Percentiles rank a stretch among this genome's conserved stretches.
phyloP scores from a whole-genome alignment of 225 moss, liverwort and hornwort species.

The Polytrichum commune region DNA sequence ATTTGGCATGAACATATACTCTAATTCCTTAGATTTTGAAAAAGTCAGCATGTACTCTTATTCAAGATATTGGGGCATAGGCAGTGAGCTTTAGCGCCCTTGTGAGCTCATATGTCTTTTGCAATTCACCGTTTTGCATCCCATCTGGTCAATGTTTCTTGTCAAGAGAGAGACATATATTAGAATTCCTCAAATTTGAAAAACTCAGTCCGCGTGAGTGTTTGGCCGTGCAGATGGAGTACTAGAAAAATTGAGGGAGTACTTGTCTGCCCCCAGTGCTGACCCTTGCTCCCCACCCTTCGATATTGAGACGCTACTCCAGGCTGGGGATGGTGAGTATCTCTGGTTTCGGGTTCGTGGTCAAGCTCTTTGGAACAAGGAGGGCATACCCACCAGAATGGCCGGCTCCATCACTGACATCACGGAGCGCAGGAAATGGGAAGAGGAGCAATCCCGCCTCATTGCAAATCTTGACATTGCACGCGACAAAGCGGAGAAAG shows the following conservation, averaged over 20 bases:
- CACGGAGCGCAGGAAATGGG: slow-evolving; percentile 48
- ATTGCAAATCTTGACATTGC: slow-evolving; percentile 49
- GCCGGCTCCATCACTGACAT: slow-evolving; percentile 56
- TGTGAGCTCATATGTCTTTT: too few species aligned
- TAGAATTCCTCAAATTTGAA: too few species aligned
- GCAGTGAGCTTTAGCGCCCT: slow-evolving; percentile 2
- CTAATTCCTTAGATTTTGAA: too few species aligned
- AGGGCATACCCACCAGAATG: slow-evolving; percentile 40
- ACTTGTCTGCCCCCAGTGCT: slow-evolving; percentile 31
- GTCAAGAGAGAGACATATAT: too few species aligned
- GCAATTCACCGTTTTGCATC: too few species aligned
- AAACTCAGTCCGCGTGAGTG: too few species aligned
- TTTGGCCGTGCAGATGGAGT: slow-evolving; percentile 24
- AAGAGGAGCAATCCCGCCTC: slow-evolving; percentile 46
- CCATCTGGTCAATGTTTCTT: too few species aligned
- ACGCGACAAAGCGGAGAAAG: slow-evolving; percentile 54
- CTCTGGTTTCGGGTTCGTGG: slow-evolving; percentile 55
- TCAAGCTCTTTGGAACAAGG: slow-evolving; percentile 47
- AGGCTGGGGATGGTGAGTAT: slow-evolving; percentile 29
- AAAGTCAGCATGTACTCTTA: too few species aligned
- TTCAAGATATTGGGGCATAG: too few species aligned
- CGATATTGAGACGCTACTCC: slow-evolving; percentile 47
- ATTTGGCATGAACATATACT: too few species aligned
- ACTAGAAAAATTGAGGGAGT: slow-evolving; percentile 31
- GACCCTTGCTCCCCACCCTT: slow-evolving; percentile 34